Evolutionary conservation across 2,329 filamentous ascomycete species (phyloP), one percentile per base, ranked within the genome.

Genomic region (Aureobasidium sp.): DNA sequence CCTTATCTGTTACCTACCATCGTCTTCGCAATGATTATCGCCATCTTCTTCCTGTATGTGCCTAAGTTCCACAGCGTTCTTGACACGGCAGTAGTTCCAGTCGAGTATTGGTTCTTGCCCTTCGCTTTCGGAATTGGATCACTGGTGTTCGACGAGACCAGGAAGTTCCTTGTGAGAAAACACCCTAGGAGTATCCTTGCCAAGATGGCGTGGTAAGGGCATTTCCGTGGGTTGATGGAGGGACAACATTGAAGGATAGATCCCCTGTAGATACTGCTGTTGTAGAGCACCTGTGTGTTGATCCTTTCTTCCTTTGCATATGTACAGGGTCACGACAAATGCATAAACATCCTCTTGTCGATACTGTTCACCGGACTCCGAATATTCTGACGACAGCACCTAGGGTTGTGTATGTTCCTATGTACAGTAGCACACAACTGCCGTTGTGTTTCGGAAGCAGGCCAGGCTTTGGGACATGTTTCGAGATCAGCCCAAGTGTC

Each of bases 71-170:
- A 90, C 70, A 69, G 71, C 1, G 78, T 83, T 1, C 75, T 91
- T 1, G 80, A 74, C 19, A 91, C 87, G 0, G 79, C 82, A 0
- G 70, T 75, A 0, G 84, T 92, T 0, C 87, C 88, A 0, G 83
- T 85, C 0, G 88, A 88, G 72, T 79, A 91, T 69, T 93, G 86
- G 82, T 91, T 93, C 71, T 70, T 93, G 54, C 89, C 89, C 0
- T 85, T 88, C 70, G 81, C 85, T 0, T 91, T 91, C 72, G 89
- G 89, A 0, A 64, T 87, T 27, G 84, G 77, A 0, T 78, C 89
- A 40, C 70, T 91, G 56, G 68, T 85, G 11, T 70, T 89, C 19
- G 88, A 91, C 69, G 88, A 91, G 73, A 75, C 68, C 12, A 80
- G 88, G 64, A 90, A 90, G 71, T 86, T 76, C 59, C 74, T 74